phyloP scores from a whole-genome alignment of 192 early-diverging fungal species.

The Allomyces macrogynus region DNA sequence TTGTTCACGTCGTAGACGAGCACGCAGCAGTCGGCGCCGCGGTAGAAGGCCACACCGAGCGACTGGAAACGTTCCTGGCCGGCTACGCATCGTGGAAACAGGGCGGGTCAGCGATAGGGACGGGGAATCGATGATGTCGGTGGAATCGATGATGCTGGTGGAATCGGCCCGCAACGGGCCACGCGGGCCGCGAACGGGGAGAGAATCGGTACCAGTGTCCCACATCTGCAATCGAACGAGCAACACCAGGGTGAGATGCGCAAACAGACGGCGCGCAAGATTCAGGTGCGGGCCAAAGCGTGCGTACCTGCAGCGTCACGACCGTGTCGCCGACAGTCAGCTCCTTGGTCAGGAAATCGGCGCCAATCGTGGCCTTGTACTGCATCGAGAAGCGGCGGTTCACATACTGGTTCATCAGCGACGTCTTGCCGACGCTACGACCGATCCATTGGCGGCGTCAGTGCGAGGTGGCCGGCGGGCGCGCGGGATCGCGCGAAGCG shows the following conservation, averaged over 20 bases:
- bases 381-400: conserved; percentile 89
- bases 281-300: background rate
- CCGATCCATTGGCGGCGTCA: background rate
- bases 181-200: no score
- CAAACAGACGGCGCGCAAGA: background rate
- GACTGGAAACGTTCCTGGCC: conserved; percentile 98
- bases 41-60: conserved; percentile 96
- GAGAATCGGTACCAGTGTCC: background rate
- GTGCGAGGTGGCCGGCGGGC: no score
- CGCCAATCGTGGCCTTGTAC: conserved; percentile 98
- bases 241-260: background rate
- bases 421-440: conserved; percentile 80
- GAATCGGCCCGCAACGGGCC: no score
- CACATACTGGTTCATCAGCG: conserved; percentile 99
- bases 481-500: no score
- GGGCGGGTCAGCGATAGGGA: no score
- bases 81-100: no score
- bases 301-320: conserved; percentile 78
- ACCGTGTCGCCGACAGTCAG: conserved; percentile 74
- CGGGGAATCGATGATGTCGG: no score
- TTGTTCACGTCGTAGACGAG: conserved; percentile 94
- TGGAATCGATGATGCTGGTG: no score
- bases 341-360: conserved; percentile 97
- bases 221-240: background rate
- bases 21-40: conserved; percentile 97